Percentiles rank a stretch among this genome's conserved stretches.
Evolutionary conservation across 2,329 filamentous ascomycete species (phyloP).

Genomic region (Aspergillus latus): DNA sequence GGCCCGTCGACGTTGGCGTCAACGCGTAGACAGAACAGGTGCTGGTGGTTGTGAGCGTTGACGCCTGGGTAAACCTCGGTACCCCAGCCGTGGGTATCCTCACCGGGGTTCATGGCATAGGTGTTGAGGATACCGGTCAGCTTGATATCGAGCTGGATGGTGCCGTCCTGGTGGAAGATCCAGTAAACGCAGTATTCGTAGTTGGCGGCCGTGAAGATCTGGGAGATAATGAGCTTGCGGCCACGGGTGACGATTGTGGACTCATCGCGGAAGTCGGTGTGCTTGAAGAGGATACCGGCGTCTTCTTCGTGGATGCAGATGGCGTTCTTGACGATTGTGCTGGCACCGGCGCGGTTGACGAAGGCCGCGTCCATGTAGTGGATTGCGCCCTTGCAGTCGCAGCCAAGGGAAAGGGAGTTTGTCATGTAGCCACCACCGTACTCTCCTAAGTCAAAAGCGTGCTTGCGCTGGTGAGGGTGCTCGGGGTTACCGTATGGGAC

Average conservation of each 20-base stretch:
- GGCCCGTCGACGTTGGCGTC: constrained; percentile 85
- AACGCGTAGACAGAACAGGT: constrained; percentile 86
- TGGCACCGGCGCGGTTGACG: constrained; percentile 72
- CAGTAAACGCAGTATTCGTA: constrained; percentile 90
- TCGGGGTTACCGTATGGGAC: constrained; percentile 47
- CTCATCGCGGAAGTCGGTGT: constrained; percentile 89
- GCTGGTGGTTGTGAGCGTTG: constrained; percentile 94
- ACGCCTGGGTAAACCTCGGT: constrained; percentile 89
- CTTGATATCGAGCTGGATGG: constrained; percentile 87
- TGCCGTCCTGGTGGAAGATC: constrained; percentile 91
- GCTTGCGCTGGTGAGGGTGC: constrained; percentile 51
- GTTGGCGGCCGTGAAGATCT: constrained; percentile 93
- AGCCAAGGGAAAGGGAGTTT: constrained; percentile 48
- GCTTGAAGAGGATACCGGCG: constrained; percentile 87
- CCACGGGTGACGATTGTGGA: constrained; percentile 82
- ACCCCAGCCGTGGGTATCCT: constrained; percentile 83
- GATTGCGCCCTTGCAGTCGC: constrained; percentile 59
- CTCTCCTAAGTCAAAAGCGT: constrained; percentile 50
- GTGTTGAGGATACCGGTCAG: constrained; percentile 93
- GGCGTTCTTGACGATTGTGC: constrained; percentile 84
- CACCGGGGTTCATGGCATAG: constrained; percentile 74
- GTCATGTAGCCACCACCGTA: constrained; percentile 52
- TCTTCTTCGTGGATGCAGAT: constrained; percentile 97
- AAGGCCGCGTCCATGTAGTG: constrained; percentile 90
- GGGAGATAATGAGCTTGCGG: constrained; percentile 81